Evolutionary conservation across 2,329 filamentous ascomycete genomes (phyloP), one percentile per base, ranked within the genome.

Genomic region (Cytospora piceae): DNA sequence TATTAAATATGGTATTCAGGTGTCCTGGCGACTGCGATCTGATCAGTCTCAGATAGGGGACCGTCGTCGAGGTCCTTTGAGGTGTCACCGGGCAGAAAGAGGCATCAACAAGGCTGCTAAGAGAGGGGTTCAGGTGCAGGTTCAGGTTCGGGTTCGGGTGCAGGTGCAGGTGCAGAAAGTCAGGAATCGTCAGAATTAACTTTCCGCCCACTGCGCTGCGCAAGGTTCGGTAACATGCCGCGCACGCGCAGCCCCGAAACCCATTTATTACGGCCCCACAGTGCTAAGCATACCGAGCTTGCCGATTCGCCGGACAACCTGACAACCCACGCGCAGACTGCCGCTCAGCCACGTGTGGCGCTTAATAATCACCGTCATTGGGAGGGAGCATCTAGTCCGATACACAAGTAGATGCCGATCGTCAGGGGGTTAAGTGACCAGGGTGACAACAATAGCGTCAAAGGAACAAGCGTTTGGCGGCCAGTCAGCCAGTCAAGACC

Each of bases 311-410:
- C 8, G 27, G 7, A n/a, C n/a, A n/a, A n/a, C n/a, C n/a, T n/a
- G 52, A 39, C 8, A 5, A 29, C 51, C 52, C 42, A 32, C 31
- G 27, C 27, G 7, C 9, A n/a, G 20, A n/a, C 37, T 37, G 52
- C n/a, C 15, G n/a, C 20, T 46, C 37, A 51, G 34, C 52, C 22
- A 49, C 39, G 37, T 54, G 37, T 62, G 60, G 59, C 37, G 29
- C 52, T 12, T 31, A n/a, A 2, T 4, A 15, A 6, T 12, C 15
- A 14, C 14, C n/a, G 27, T 55, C 55, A 64, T 64, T 64, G 62
- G 62, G 56, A 14, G 49, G 34, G 34, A 60, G 56, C 52, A 54
- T 60, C 51, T 60, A 20, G 55, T 63, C 61, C 61, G 61, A 52
- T 17, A 12, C 20, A 32, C 20, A 32, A n/a, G 24, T 15, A 11